phyloP scores from a whole-genome alignment of 257 asterid species.

The Parsonsia alboflavescens region DNA sequence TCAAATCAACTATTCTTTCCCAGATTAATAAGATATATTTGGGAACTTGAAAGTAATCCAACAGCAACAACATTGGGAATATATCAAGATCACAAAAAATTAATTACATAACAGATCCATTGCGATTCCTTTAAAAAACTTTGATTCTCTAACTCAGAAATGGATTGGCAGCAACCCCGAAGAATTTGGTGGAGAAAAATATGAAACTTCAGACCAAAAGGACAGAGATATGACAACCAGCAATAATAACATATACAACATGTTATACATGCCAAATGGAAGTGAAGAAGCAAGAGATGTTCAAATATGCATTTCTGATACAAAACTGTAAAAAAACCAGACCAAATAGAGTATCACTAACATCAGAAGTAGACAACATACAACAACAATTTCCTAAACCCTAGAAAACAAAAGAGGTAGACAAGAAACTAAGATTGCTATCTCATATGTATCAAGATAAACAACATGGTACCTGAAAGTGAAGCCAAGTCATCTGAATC shows the following conservation, averaged over 20 bases:
- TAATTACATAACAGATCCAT: not conserved
- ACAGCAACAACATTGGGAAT: not conserved
- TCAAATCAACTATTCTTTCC: not conserved
- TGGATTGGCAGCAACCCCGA: not conserved
- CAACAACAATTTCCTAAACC: not conserved
- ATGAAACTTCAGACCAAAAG: not conserved
- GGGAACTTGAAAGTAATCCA: not conserved
- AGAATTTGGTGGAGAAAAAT: not conserved
- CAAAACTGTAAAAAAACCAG: not conserved
- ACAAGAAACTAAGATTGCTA: not conserved
- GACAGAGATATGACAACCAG: not conserved
- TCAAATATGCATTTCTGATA: not conserved
- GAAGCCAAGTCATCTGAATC: slow-evolving; percentile 68
- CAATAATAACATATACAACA: not conserved
- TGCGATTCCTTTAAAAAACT: not conserved
- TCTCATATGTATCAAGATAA: not conserved
- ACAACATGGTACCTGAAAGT: slow-evolving; percentile 60
- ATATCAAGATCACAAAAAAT: not conserved
- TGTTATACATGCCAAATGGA: not conserved
- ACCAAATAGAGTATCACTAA: not conserved
- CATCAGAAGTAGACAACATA: not conserved
- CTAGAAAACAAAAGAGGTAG: not conserved
- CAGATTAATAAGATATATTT: not conserved
- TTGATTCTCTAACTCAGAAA: not conserved
- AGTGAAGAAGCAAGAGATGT: not conserved